Conservation (phyloP, 2,329 filamentous ascomycete genomes). For the Aspergillus sp. region DNA sequence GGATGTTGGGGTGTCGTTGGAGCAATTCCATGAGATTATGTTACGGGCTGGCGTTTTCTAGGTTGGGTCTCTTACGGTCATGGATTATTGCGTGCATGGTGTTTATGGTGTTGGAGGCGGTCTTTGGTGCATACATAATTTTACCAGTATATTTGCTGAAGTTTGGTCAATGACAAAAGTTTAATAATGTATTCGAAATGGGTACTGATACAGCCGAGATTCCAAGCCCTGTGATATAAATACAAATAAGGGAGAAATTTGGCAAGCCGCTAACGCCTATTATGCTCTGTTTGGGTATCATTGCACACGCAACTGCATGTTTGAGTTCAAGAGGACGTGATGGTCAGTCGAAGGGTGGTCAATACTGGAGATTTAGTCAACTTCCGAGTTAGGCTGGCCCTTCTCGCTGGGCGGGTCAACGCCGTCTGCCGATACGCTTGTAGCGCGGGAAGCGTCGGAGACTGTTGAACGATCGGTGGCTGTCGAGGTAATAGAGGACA, state of each 20-base stretch:
- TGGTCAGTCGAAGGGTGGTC: not conserved
- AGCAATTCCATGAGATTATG: slow-evolving; percentile 88
- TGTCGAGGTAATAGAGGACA: slow-evolving; percentile 26
- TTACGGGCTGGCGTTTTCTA: slow-evolving; percentile 78
- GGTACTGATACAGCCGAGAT: slow-evolving; percentile 1
- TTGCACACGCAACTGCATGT: slow-evolving; percentile 13
- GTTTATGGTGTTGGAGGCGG: not conserved
- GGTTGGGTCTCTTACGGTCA: slow-evolving; percentile 29
- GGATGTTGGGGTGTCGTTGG: slow-evolving; percentile 67
- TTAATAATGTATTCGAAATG: not conserved
- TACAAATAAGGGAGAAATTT: not conserved
- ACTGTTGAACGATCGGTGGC: slow-evolving; percentile 25
- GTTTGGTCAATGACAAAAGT: not conserved
- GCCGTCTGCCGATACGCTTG: slow-evolving; percentile 28
- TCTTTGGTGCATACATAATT: not conserved
- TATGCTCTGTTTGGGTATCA: slow-evolving; percentile 21
- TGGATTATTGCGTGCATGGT: not conserved
- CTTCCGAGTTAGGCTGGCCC: slow-evolving; percentile 1
- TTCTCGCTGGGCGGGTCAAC: slow-evolving; percentile 7
- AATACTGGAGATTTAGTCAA: slow-evolving; percentile 12
- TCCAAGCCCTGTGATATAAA: not conserved
- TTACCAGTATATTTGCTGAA: not conserved
- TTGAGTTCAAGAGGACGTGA: not conserved
- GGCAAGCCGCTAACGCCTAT: slow-evolving; percentile 11
- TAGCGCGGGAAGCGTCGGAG: slow-evolving; percentile 28